Evolutionary conservation across 371 early-diverging fungal species (phyloP), one percentile per base, ranked within the genome.

Genomic region (Saksenaea vasiformis): DNA sequence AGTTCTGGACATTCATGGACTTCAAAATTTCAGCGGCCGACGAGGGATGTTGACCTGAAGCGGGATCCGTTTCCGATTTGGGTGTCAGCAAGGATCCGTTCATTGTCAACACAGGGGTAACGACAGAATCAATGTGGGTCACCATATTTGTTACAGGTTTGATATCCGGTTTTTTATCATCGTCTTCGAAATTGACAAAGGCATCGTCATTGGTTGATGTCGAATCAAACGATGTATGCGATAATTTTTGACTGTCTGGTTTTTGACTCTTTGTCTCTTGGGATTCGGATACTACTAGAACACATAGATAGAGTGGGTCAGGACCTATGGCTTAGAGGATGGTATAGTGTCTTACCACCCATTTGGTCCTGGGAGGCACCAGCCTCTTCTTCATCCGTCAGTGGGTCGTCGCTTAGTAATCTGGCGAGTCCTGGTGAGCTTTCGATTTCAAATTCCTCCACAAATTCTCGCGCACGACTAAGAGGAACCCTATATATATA

Each of bases 401-500:
- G 53, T 7, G 76, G 76, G 15, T 76, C 62, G 41, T 76, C 76
- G 28, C 71, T 72, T 37, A 76, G 60, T 62, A 76, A 62, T 43
- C 72, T 70, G 31, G 68, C 64, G 56, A 76, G 66, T 1, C 76
- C 76, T 24, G 73, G 69, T 5, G 73, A 43, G 19, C 66, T 36
- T 39, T 76, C 76, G 43, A 77, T 53, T 37, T 71, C 68, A 41
- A 74, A 77, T 51, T 73, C 78, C 39, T 68, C 70, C 28, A 71
- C 71, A 9, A 77, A 65, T 54, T 74, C 78, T 14, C 78, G 67
- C 8, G 78, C 78, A 47, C 74, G 69, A n/a, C 63, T 65, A 47
- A 77, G 53, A 1, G 72, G 72, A 43, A 77, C 72, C 77, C 77
- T 77, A 51, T 31, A 1, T 11, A n/a, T 36, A 10, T 17, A 19